Evolutionary conservation across 257 asterid species (phyloP).

Genomic region (Solanum chilense): DNA sequence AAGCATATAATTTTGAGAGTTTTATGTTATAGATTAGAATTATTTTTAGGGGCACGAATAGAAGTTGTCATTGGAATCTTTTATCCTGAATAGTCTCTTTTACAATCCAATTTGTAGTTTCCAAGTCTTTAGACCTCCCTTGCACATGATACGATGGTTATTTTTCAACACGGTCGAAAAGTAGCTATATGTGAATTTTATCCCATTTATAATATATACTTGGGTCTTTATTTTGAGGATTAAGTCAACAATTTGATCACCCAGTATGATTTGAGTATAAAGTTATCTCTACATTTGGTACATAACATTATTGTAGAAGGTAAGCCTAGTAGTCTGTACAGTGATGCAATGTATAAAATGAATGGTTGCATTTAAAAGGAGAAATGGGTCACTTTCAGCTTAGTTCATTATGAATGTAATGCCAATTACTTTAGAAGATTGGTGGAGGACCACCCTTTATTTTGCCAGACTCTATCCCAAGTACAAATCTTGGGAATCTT

Average conservation of each 20-base stretch:
- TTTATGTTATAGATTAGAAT: neutral
- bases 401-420: slow-evolving; percentile 9
- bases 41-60: neutral
- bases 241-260: too few relatives aligned
- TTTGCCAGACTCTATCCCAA: slow-evolving; percentile 9
- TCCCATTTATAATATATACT: neutral
- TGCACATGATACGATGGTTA: neutral
- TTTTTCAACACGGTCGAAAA: neutral
- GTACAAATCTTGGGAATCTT: slow-evolving; percentile 11
- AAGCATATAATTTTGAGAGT: neutral
- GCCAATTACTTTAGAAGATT: slow-evolving; percentile 26
- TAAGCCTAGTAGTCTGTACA: neutral
- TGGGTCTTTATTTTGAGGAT: neutral
- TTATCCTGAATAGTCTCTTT: slow-evolving; percentile 18
- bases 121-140: slow-evolving; percentile 18
- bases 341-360: neutral
- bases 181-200: neutral
- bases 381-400: slow-evolving; percentile 22
- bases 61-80: slow-evolving; percentile 9
- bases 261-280: neutral
- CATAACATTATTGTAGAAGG: neutral
- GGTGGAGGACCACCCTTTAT: slow-evolving; percentile 50
- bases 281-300: neutral
- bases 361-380: slow-evolving; percentile 12
- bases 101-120: slow-evolving; percentile 26